Evolutionary conservation across 192 early-diverging fungal genomes (phyloP), one percentile per base, ranked within the genome.

Genomic region (Obelidium mucronatum): DNA sequence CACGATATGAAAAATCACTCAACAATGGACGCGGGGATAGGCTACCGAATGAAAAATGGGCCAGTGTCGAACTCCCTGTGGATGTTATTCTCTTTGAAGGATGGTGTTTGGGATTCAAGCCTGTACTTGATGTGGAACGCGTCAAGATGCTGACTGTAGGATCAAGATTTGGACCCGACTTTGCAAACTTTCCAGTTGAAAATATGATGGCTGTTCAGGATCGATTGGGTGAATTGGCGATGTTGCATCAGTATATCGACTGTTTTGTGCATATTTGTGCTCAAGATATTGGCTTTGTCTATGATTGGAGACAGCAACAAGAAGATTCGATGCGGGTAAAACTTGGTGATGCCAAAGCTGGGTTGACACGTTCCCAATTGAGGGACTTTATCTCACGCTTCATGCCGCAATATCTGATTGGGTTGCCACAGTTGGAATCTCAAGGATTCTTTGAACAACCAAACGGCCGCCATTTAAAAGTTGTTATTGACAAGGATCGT

Each of bases 61-160:
- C 73, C 1, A 66, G 30, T 22, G 84, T 83, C 0, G 44, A 70
- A 3, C 76, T 83, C 15, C 91, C 93, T 0, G 62, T 93, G 26
- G 89, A 97, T 67, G 87, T 97, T 51, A 82, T 98, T 24, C 76
- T 98, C 37, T 92, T 97, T 75, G 97, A 98, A 79, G 97, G 96
- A 0, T 98, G 97, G 95, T 93, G 86, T 40, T 71, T 96, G 8
- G 97, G 96, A 1, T 98, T 97, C 75, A 30, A 51, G 64, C 59
- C 74, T 15, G 37, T 77, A 17, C 26, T 53, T 11, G 68, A 36
- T 44, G 37, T 63, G 22, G 34, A 40, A 30, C 42, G 26, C 24
- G 30, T 74, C n/a, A 2, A 33, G 37, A 4, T 22, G 3, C 36
- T 64, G n/a, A 34, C 44, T 56, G 26, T 48, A 44, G 35, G 66